Conservation (phyloP, 257 asterid genomes). For the Knoxia roxburghii region DNA sequence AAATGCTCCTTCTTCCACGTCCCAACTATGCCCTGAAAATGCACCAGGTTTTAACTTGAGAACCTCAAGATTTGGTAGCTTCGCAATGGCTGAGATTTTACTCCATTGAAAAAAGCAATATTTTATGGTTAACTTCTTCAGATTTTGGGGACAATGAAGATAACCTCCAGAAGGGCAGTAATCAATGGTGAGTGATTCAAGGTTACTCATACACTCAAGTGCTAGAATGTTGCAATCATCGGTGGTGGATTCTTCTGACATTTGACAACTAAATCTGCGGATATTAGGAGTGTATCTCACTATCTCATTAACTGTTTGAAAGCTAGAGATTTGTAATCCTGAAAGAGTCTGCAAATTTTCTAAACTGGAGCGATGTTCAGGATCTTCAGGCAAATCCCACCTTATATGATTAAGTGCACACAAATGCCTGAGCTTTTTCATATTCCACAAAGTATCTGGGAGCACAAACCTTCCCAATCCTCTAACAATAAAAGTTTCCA, state of each 20-base stretch:
- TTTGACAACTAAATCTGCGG: too few species aligned
- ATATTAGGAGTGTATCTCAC: too few species aligned
- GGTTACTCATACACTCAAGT: neutral
- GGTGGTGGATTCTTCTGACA: too few species aligned
- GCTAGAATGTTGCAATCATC: too few species aligned
- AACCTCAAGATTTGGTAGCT: neutral
- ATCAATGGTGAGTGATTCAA: neutral
- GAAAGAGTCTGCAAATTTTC: too few species aligned
- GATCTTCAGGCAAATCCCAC: too few species aligned
- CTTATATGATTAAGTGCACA: too few species aligned
- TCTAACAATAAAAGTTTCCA: too few species aligned
- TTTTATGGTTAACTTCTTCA: neutral
- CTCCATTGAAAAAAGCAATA: neutral
- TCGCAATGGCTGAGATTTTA: neutral
- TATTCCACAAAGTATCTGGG: neutral
- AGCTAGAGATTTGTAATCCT: too few species aligned
- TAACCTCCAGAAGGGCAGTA: neutral
- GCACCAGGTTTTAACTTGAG: neutral
- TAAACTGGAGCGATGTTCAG: too few species aligned
- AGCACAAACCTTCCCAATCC: too few species aligned
- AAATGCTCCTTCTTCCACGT: neutral
- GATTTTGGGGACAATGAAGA: neutral
- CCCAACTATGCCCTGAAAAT: neutral
- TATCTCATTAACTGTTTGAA: too few species aligned
- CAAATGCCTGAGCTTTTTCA: neutral